Conservation (phyloP, 225 moss, liverwort and hornwort species). For the Lunularia cruciata region DNA sequence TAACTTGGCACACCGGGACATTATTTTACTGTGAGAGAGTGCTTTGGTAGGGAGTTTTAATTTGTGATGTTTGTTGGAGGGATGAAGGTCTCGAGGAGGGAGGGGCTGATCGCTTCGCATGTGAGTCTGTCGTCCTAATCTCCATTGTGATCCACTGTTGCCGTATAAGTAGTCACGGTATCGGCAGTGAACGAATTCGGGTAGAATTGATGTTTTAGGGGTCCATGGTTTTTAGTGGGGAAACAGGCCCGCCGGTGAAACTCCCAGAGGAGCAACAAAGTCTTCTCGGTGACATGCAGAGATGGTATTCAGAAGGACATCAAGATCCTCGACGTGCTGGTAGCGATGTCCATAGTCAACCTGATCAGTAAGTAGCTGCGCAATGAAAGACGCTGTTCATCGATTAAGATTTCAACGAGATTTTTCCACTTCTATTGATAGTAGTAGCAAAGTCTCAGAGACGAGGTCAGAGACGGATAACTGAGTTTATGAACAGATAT, state of each 20-base stretch:
- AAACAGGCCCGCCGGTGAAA: conserved; percentile 12
- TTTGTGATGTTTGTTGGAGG: not conserved
- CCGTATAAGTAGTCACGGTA: not conserved
- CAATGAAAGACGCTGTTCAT: too few species aligned
- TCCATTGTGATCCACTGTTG: not conserved
- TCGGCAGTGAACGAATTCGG: not conserved
- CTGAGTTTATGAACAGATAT: not conserved
- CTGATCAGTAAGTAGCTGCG: conserved; percentile 33
- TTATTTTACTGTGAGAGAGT: too few species aligned
- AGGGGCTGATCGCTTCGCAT: not conserved
- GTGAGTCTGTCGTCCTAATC: not conserved
- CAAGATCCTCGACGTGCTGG: conserved; percentile 28
- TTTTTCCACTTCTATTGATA: too few species aligned
- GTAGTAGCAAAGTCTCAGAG: too few species aligned
- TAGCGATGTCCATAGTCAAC: conserved; percentile 26
- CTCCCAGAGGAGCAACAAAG: conserved; percentile 21
- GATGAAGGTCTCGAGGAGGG: not conserved
- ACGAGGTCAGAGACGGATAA: not conserved
- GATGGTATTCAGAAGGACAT: conserved; percentile 27
- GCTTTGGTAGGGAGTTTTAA: not conserved
- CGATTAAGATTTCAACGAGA: too few species aligned
- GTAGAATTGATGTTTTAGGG: conserved; percentile 11
- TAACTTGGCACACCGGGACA: not conserved
- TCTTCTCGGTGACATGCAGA: conserved; percentile 31
- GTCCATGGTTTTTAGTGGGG: conserved; percentile 31